Base-by-base conservation (phyloP, 2,329 filamentous ascomycete genomes). In the Fusarium sp. region DNA sequence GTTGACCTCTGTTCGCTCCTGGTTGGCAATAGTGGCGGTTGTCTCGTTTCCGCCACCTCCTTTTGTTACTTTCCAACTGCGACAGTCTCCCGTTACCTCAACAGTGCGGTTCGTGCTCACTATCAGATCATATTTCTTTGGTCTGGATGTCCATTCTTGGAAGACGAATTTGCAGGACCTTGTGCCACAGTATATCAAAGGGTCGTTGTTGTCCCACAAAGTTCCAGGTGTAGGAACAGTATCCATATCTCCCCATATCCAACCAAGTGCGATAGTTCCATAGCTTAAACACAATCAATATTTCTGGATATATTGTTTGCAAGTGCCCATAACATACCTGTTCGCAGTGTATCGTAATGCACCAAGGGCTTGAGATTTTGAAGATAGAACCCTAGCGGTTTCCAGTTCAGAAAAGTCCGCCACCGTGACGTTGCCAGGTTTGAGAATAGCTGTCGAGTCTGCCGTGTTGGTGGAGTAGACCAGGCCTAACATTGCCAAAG, bases 281-380 rank as follows among this genome's bases (percentile, higher is more conserved):
- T 81, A 83, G 49, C 81, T 83, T 26, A 6, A 3, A 49, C 2
- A 9, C 4, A 9, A 13, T 48, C 8, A 58, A 43, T 7, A 16
- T 1, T 8, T 30, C 9, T 13, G 5, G 13, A 16, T 16, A n/a
- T 4, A 18, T 4, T 9, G 2, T 19, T n/a, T 26, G 10, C 23
- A 3, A 19, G 10, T n/a, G 4, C 9, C 12, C 4, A 14, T 13
- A 7, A n/a, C 67, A 31, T 53, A 79, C 80, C 77, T 79, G 37
- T 84, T 82, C 14, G 83, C 83, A 2, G 79, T 81, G 48, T 81
- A 84, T 50, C 81, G 75, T 23, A 82, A 74, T 25, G 81, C 80
- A n/a, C 67, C 75, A 16, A 65, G 54, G 4, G 68, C 62, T 21
- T 74, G 71, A 12, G 69, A 65, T 7, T 69, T 67, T 16, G 66